Percentiles rank a stretch among this genome's conserved stretches.
Evolutionary conservation across 139 green algal species (phyloP).

Genomic region (Marvania coccoides): DNA sequence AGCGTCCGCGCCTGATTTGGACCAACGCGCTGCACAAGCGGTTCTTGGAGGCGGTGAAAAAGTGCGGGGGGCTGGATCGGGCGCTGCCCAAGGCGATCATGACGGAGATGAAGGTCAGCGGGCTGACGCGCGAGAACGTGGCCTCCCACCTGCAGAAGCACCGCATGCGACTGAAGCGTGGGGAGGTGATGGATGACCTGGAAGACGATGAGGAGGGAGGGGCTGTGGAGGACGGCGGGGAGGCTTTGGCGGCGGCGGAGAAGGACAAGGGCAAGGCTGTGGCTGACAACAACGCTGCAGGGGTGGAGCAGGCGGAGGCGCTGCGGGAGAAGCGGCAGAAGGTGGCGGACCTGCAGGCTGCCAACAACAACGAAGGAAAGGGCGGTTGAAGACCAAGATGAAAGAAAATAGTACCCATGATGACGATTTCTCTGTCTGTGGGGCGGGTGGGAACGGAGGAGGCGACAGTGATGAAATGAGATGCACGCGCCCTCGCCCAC

Average conservation of each 20-base stretch:
- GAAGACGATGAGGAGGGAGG: neutral
- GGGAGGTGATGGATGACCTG: no score
- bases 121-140: constrained; percentile 91
- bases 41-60: constrained; percentile 76
- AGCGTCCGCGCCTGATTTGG: constrained; percentile 80
- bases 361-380: neutral
- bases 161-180: constrained; percentile 61
- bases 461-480: no score
- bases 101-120: constrained; percentile 84
- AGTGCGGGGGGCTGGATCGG: constrained; percentile 57
- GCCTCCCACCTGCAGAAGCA: constrained; percentile 92
- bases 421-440: neutral
- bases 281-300: no score
- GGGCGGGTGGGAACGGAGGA: no score
- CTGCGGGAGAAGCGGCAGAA: neutral
- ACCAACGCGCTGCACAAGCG: constrained; percentile 79
- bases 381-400: neutral
- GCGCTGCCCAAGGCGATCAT: constrained; percentile 91
- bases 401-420: neutral
- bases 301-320: neutral
- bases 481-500: no score
- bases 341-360: neutral
- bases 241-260: neutral
- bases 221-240: neutral
- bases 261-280: neutral